Conservation (phyloP, 441 rosid species). For the Adansonia gregorii region DNA sequence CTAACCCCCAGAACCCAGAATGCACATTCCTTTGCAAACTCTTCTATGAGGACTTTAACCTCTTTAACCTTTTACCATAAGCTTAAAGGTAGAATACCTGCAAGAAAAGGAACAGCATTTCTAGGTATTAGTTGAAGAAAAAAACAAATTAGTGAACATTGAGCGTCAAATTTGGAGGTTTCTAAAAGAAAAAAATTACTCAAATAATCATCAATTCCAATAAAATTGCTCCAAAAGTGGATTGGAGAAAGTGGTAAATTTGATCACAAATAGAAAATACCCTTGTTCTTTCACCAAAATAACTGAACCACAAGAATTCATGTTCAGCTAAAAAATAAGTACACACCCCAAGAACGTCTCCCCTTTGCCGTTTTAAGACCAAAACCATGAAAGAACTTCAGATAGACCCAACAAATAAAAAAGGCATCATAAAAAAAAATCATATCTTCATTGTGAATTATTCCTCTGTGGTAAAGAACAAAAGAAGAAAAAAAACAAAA, state of each 20-base stretch:
- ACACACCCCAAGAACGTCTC: conserved; percentile 22
- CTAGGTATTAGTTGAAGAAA: conserved; percentile 47
- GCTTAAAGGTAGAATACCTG: conserved; percentile 54
- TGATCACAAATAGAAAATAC: conserved; percentile 31
- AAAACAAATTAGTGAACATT: conserved; percentile 56
- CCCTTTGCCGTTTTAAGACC: conserved; percentile 25
- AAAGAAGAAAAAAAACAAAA: not conserved
- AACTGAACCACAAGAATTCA: conserved; percentile 19
- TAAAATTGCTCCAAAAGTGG: conserved; percentile 40
- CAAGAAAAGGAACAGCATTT: conserved; percentile 50
- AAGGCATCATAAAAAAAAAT: conserved; percentile 21
- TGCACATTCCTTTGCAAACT: conserved; percentile 47
- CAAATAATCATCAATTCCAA: conserved; percentile 57
- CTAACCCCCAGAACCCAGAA: conserved; percentile 46
- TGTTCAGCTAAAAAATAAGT: not conserved
- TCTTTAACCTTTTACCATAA: conserved; percentile 30
- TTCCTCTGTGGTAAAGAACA: conserved; percentile 2
- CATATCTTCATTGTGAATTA: conserved; percentile 7
- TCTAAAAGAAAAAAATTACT: conserved; percentile 37
- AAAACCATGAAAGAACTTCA: conserved; percentile 26
- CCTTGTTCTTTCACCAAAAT: conserved; percentile 28
- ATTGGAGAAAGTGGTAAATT: conserved; percentile 28
- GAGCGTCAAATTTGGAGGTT: conserved; percentile 42
- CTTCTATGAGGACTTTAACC: not conserved
- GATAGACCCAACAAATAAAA: conserved; percentile 28